Evolutionary conservation across 129 eudicot genomes (phyloP).

Genomic region (Centrapalus pauciflorus): DNA sequence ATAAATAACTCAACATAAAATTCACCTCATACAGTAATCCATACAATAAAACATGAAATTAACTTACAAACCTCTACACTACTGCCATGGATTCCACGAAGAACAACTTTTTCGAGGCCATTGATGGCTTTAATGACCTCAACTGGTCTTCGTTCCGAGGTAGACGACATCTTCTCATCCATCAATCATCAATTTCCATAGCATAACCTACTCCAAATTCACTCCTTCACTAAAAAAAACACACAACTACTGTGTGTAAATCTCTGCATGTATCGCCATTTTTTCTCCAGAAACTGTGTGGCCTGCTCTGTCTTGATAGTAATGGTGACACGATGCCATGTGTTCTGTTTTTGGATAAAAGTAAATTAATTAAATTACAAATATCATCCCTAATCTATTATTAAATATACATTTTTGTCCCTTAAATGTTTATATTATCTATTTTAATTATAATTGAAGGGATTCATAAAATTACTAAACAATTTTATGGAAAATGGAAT

Average conservation of each 20-base stretch:
- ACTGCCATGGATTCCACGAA: slow-evolving; percentile 69
- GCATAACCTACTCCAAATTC: slow-evolving; percentile 14
- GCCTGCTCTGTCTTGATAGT: slow-evolving; percentile 13
- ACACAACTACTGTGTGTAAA: slow-evolving; percentile 2
- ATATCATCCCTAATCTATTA: not conserved
- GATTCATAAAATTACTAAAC: too few relatives aligned
- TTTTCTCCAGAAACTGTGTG: slow-evolving; percentile 25
- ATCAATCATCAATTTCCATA: slow-evolving; percentile 21
- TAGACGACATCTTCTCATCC: slow-evolving; percentile 33
- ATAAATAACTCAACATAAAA: not conserved
- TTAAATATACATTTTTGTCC: not conserved
- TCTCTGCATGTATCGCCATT: slow-evolving; percentile 13
- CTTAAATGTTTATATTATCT: not conserved
- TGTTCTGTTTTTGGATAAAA: slow-evolving; percentile 23
- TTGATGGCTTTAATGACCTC: slow-evolving; percentile 62
- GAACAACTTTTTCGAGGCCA: slow-evolving; percentile 81
- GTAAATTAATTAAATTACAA: not conserved
- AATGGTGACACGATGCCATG: slow-evolving; percentile 12
- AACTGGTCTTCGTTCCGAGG: slow-evolving; percentile 31
- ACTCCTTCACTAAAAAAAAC: not conserved
- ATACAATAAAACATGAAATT: not conserved
- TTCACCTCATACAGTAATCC: not conserved
- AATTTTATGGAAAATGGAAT: too few relatives aligned
- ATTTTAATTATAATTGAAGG: not conserved
- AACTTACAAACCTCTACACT: slow-evolving; percentile 65